Percentiles rank a stretch among this genome's conserved stretches.
Evolutionary conservation across 169 alveolate species (phyloP).

Genomic region (Eimeria acervulina): DNA sequence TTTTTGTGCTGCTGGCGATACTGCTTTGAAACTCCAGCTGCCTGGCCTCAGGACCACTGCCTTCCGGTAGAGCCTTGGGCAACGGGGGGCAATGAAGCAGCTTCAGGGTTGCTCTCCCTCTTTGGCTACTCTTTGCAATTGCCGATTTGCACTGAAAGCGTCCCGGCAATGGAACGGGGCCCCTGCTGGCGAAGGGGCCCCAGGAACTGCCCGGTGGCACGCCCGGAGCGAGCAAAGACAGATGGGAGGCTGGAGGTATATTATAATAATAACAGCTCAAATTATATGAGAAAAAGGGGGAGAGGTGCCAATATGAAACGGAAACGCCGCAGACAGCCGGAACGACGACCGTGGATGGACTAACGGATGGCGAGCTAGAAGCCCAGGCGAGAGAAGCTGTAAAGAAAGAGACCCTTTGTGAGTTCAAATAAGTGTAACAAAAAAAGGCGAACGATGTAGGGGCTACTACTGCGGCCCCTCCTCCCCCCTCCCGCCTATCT

Average conservation of each 20-base stretch:
- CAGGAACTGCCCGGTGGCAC: constrained; percentile 36
- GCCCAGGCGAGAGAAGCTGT: constrained; percentile 41
- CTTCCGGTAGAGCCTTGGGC: neutral
- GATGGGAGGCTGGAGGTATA: neutral
- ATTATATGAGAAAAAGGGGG: neutral
- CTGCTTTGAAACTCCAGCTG: neutral
- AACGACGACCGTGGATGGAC: constrained; percentile 26
- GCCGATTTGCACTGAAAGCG: constrained; percentile 3
- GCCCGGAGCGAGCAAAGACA: constrained; percentile 5
- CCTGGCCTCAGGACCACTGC: neutral
- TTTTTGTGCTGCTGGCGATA: neutral
- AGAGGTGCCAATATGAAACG: neutral
- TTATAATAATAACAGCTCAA: neutral
- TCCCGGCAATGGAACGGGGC: neutral
- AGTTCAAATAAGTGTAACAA: constrained; percentile 53
- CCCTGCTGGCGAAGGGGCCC: constrained; percentile 35
- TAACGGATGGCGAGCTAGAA: constrained; percentile 49
- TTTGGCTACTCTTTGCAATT: constrained; percentile 18
- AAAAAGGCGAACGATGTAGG: neutral
- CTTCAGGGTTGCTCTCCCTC: neutral
- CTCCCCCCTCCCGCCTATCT: constrained; percentile 69
- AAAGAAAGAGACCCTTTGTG: constrained; percentile 38
- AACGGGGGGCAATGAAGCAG: neutral
- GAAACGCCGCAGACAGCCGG: constrained; percentile 36
- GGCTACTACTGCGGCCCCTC: constrained; percentile 52